Evolutionary conservation across 352 stramenopile species (phyloP).

Genomic region (Pythium monospermum): DNA sequence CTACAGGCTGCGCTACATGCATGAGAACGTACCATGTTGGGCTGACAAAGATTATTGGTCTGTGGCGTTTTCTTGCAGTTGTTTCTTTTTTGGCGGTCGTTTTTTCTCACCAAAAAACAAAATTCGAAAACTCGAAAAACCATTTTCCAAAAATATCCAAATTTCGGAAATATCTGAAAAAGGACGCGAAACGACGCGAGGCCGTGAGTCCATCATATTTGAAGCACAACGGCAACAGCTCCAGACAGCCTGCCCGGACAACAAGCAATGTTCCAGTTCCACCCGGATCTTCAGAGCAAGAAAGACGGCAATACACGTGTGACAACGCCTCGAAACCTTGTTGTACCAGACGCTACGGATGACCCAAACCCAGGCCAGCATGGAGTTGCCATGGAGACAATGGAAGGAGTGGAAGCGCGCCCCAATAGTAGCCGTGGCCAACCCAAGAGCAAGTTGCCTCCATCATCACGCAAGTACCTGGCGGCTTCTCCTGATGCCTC

Average conservation of each 20-base stretch:
- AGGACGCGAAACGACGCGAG: conserved; percentile 9
- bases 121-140: conserved; percentile 6
- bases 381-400: no score
- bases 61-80: not conserved
- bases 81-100: not conserved
- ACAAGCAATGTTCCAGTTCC: conserved; percentile 46
- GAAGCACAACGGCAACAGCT: conserved; percentile 6
- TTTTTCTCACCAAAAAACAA: not conserved
- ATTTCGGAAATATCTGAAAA: conserved; percentile 3
- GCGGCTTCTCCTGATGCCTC: not conserved
- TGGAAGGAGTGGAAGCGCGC: not conserved
- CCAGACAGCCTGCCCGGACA: no score
- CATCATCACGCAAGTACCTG: conserved; percentile 25
- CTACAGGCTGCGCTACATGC: no score
- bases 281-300: conserved; percentile 24
- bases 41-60: not conserved
- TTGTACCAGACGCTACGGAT: conserved; percentile 32
- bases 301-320: conserved; percentile 14
- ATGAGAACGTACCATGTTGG: no score
- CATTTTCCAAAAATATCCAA: not conserved
- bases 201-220: not conserved
- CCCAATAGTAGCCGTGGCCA: no score
- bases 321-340: conserved; percentile 32
- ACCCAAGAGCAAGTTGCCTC: no score
- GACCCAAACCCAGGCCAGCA: no score